These are phyloP conservation scores for Camptophora hylomeconis DNA, from an alignment of 2,329 filamentous ascomycete genomes.

Conservation along the genomic window DNA sequence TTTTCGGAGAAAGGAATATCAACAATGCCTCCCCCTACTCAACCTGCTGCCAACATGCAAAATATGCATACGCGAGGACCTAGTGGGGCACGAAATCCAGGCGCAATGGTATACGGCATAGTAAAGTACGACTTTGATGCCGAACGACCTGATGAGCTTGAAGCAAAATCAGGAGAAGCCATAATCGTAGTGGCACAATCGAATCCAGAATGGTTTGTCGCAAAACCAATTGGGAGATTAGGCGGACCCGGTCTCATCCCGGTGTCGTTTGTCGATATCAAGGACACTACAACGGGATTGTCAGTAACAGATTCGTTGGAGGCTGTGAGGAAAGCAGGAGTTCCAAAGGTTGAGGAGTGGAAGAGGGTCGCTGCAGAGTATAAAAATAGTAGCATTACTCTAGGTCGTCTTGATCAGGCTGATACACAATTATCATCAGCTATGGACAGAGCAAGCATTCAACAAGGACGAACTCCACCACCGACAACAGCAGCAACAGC, in stretches of 20 bases:
- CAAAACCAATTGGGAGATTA: constrained; percentile 95
- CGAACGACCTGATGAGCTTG: constrained; percentile 87
- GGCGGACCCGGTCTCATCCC: constrained; percentile 91
- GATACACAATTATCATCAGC: no score
- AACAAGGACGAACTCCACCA: constrained; percentile 26
- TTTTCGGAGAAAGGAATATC: constrained; percentile 49
- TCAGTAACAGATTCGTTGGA: constrained; percentile 71
- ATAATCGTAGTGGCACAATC: constrained; percentile 98
- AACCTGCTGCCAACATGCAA: constrained; percentile 6
- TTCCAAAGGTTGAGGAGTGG: constrained; percentile 95
- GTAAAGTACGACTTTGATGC: constrained; percentile 96
- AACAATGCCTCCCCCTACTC: constrained; percentile 19
- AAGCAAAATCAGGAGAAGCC: constrained; percentile 86
- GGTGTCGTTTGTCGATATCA: constrained; percentile 90
- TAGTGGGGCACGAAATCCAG: constrained; percentile 38
- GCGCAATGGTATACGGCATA: constrained; percentile 89
- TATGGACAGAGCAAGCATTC: constrained; percentile 28
- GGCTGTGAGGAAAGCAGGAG: constrained; percentile 75
- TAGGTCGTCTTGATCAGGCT: constrained; percentile 88
- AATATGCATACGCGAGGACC: constrained; percentile 28
- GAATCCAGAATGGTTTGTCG: constrained; percentile 98
- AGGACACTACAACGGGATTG: constrained; percentile 80
- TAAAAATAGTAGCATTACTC: constrained; percentile 95
- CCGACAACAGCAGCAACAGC: constrained; percentile 32
- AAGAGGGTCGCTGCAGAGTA: constrained; percentile 99